Base-by-base conservation (phyloP, 345 rosid species). In the Sonneratia alba region DNA sequence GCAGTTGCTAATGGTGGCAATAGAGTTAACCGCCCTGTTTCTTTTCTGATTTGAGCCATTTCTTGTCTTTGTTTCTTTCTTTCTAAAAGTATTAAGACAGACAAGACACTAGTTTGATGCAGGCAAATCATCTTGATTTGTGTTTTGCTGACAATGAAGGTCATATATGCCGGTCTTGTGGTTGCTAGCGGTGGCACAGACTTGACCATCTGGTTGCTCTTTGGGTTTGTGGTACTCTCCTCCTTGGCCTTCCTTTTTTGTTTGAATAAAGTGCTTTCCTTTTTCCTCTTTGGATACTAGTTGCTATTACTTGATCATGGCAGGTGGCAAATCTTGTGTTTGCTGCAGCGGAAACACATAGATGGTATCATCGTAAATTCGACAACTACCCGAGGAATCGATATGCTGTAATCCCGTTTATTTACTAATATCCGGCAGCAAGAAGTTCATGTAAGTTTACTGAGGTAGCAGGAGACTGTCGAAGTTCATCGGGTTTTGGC, bases 151-250 rank as follows among this genome's bases (percentile, higher is more conserved):
- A 61, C 72, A 62, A 78, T 27, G 32, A 27, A 93, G 97, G 87
- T 93, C 36, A 80, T 93, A 62, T 91, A 91, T 67, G 74, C 57
- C 37, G 96, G 94, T 24, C 22, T 93, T n/a, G 19, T 89, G 81
- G 78, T 88, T 75, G 89, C 92, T 1, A 89, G 92, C 81, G 96
- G 97, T 74, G 93, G 95, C 51, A 63, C 79, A 21, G 90, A 93
- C 68, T 55, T 89, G 68, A 83, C 85, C 42, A 77, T 87, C 27
- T 89, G 93, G 93, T 67, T 91, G 66, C 89, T 89, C 56, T 68
- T 85, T 49, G 70, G 75, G 36, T 91, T 87, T 69, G 96, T 87
- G 93, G 98, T 87, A 88, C 1, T 15, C 5, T 1, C 42, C 3
- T 67, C 61, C 16, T 49, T 38, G 11, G 42, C 5, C 37, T 7